Base-by-base conservation (phyloP, 2,329 filamentous ascomycete genomes). In the Epichloe sylvatica region DNA sequence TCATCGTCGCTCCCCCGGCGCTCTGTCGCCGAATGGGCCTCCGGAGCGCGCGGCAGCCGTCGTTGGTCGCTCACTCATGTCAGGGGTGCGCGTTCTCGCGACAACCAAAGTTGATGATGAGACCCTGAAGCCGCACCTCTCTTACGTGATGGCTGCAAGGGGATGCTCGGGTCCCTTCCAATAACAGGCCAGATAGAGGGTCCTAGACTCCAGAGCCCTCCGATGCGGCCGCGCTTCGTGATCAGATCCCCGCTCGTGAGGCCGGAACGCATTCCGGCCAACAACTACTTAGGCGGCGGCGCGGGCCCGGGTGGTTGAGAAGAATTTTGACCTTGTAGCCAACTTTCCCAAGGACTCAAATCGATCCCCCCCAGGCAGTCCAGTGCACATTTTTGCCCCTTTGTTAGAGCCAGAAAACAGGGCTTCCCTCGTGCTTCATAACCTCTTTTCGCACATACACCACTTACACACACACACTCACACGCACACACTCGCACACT, bases 181-280 rank as follows among this genome's bases (percentile, higher is more conserved):
- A 52, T 52, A 45, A 50, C 43, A 21, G 47, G 49, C 46, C 52
- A 49, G 49, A 51, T 41, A 50, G 51, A 48, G 50, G 45, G 55
- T 47, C 47, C 49, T 50, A 50, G 49, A 30, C 30, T 30, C 51
- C 35, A n/a, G 35, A 37, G 15, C 5, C 55, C 55, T 53, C 53
- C 53, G 49, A 54, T 54, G 49, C 34, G 48, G 54, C 50, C 46
- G 53, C 49, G 50, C 48, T 52, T 56, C 51, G 52, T 56, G 53
- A 53, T 50, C 37, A 13, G 36, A 47, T 52, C 62, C 62, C 59
- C 60, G 59, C 60, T 54, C 53, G 49, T 53, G 60, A 64, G 69
- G 69, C 69, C 69, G 70, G 70, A 72, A 71, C 61, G 7, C 19
- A 64, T 72, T 71, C 70, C 70, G 70, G 71, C 70, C 71, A 68